Percentiles rank a stretch among this genome's conserved stretches.
Evolutionary conservation across 129 eudicot species (phyloP).

Genomic region (Helianthus annuus): DNA sequence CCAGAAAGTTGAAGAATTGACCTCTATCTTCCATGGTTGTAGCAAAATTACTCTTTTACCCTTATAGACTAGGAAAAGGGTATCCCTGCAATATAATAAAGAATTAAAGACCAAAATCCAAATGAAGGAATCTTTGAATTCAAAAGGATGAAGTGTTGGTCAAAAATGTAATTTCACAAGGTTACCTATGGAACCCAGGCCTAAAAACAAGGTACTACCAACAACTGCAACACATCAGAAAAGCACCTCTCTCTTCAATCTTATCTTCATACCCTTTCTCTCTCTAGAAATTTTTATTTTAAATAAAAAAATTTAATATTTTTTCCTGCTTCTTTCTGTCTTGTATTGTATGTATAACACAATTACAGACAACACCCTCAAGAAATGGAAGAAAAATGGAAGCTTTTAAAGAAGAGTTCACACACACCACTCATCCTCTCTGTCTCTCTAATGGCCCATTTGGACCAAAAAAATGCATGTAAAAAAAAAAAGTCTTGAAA

Average conservation of each 20-base stretch:
- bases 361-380: constrained; percentile 26
- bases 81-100: not conserved
- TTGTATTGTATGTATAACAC: constrained; percentile 17
- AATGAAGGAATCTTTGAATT: constrained; percentile 19
- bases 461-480: constrained; percentile 57
- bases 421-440: constrained; percentile 29
- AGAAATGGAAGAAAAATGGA: constrained; percentile 37
- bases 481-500: constrained; percentile 30
- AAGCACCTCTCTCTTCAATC: constrained; percentile 35
- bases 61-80: not conserved
- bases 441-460: constrained; percentile 70
- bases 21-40: constrained; percentile 13
- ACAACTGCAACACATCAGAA: constrained; percentile 61
- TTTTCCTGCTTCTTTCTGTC: constrained; percentile 24
- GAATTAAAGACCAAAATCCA: not conserved
- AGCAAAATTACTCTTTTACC: constrained; percentile 13
- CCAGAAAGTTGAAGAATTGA: constrained; percentile 21
- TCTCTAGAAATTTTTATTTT: constrained; percentile 19
- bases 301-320: not conserved
- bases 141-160: constrained; percentile 6
- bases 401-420: constrained; percentile 47
- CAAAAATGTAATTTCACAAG: constrained; percentile 3
- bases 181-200: constrained; percentile 33
- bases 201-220: constrained; percentile 71
- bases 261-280: constrained; percentile 23